These are phyloP conservation scores for Cytospora piceae DNA, from an alignment of 2,329 filamentous ascomycete genomes.

Conservation along the genomic window DNA sequence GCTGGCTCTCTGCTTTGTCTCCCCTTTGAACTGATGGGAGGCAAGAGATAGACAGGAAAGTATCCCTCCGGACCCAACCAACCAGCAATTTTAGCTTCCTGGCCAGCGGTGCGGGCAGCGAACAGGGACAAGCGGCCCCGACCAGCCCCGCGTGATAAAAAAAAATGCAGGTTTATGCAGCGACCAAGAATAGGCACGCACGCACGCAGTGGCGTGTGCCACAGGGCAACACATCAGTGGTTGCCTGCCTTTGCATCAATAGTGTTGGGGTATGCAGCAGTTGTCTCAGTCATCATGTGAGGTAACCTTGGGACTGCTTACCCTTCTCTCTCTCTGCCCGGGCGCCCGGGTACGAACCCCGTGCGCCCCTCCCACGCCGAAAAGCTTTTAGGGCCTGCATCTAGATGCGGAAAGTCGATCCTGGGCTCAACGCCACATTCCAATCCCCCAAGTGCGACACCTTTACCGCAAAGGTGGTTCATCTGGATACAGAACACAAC, in stretches of 20 bases:
- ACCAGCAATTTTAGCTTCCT: background rate
- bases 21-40: background rate
- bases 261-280: background rate
- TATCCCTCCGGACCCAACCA: background rate
- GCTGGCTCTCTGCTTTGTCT: background rate
- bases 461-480: background rate
- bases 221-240: background rate
- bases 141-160: background rate
- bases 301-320: background rate
- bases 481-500: constrained; percentile 17
- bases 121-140: background rate
- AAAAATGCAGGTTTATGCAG: background rate
- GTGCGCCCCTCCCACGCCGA: background rate
- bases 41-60: background rate
- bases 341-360: constrained; percentile 3
- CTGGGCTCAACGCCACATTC: constrained; percentile 1
- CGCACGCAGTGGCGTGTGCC: background rate
- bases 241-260: background rate
- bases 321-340: background rate
- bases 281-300: constrained; percentile 3
- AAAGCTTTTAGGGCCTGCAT: background rate
- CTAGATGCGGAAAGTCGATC: background rate
- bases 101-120: background rate
- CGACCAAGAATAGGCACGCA: constrained; percentile 3
- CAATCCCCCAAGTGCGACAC: background rate